Percentiles rank a stretch among this genome's conserved stretches.
phyloP scores from a whole-genome alignment of 2,329 filamentous ascomycete genomes.

The Aquanectria penicillioides region DNA sequence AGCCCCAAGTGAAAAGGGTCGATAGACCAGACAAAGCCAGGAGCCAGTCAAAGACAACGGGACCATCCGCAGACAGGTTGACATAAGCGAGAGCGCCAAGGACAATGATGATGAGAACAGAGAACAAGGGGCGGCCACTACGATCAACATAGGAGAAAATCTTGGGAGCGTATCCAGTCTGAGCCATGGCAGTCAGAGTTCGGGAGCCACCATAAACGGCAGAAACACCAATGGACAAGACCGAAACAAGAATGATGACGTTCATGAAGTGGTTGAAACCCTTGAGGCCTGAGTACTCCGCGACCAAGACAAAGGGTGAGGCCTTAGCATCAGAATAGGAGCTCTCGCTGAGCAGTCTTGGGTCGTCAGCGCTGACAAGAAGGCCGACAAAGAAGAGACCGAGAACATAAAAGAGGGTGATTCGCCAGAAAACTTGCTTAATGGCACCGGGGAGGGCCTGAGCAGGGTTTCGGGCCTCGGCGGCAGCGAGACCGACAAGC shows the following conservation, averaged over 20 bases:
- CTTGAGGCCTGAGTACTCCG: slow-evolving; percentile 58
- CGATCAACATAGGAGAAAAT: slow-evolving; percentile 64
- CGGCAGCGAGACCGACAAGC: slow-evolving; percentile 75
- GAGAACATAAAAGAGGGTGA: slow-evolving; percentile 61
- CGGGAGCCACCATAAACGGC: slow-evolving; percentile 65
- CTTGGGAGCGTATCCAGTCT: slow-evolving; percentile 64
- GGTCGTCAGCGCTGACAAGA: slow-evolving; percentile 53
- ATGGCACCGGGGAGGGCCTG: slow-evolving; percentile 80
- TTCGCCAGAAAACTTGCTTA: slow-evolving; percentile 74
- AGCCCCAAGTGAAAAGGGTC: slow-evolving; percentile 73
- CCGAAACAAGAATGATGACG: slow-evolving; percentile 62
- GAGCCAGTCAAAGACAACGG: slow-evolving; percentile 70
- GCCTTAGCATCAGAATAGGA: slow-evolving; percentile 44
- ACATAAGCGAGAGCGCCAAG: slow-evolving; percentile 62
- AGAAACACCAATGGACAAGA: slow-evolving; percentile 65
- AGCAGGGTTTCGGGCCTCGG: slow-evolving; percentile 73
- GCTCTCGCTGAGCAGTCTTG: slow-evolving; percentile 51
- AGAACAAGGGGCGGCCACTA: slow-evolving; percentile 59
- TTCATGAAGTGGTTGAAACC: slow-evolving; percentile 65
- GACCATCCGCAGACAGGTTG: slow-evolving; percentile 56
- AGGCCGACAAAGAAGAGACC: slow-evolving; percentile 61
- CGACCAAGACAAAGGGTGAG: slow-evolving; percentile 63
- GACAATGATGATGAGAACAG: slow-evolving; percentile 56
- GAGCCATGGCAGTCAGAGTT: slow-evolving; percentile 63
- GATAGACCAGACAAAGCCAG: slow-evolving; percentile 71